phyloP scores from a whole-genome alignment of 257 asterid genomes.

The Linaria vulgaris region DNA sequence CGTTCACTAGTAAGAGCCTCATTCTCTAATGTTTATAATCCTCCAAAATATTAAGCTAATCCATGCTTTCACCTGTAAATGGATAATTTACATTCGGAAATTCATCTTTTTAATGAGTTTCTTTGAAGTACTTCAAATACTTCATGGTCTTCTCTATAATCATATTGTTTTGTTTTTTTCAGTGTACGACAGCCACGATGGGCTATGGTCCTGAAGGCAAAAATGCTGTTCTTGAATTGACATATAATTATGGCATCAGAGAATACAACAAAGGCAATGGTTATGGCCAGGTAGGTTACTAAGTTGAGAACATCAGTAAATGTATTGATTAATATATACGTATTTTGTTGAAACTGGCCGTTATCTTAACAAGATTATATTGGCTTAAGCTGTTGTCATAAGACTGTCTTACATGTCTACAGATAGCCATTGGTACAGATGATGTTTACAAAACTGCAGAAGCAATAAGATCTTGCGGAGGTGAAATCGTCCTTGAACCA shows the following conservation, averaged over 20 bases:
- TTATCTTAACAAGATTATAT: conserved; percentile 1
- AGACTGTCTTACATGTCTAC: not conserved
- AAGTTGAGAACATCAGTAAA: not conserved
- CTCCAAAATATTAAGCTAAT: no score
- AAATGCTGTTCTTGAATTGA: conserved; percentile 64
- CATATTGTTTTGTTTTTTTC: conserved; percentile 17
- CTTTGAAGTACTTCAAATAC: not conserved
- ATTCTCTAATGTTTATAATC: no score
- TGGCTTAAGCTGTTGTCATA: not conserved
- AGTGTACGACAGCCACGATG: conserved; percentile 68
- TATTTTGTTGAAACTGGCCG: not conserved
- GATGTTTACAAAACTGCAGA: conserved; percentile 74
- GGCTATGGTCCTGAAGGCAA: conserved; percentile 83
- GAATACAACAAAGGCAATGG: conserved; percentile 82
- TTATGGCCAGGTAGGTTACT: conserved; percentile 62
- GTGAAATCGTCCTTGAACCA: conserved; percentile 63
- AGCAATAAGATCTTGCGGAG: conserved; percentile 55
- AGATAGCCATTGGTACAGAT: conserved; percentile 62
- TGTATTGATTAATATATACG: not conserved
- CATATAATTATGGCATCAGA: conserved; percentile 64
- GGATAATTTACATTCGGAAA: not conserved
- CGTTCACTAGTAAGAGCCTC: no score
- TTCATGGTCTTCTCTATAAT: not conserved
- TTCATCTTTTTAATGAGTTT: not conserved
- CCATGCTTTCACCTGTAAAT: no score